Conservation (phyloP, 2,329 filamentous ascomycete genomes). For the Lasiodiplodia sp. region DNA sequence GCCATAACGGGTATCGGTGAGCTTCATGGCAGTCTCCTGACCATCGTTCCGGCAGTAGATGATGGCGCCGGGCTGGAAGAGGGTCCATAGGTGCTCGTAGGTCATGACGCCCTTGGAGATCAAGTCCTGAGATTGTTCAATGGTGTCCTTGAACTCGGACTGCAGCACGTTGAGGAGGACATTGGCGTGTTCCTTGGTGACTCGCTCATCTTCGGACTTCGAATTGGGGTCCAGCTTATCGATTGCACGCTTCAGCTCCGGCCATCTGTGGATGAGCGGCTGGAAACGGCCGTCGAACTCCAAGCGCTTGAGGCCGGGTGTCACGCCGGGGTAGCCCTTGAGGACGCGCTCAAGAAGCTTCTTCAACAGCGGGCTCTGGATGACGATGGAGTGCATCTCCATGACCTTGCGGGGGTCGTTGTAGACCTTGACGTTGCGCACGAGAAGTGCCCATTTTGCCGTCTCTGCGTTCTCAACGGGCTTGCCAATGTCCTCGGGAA, state of each 20-base stretch:
- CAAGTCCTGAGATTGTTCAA: conserved; percentile 51
- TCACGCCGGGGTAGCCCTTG: conserved; percentile 66
- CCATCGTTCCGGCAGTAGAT: conserved; percentile 47
- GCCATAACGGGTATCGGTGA: conserved; percentile 42
- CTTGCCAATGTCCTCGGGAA: conserved; percentile 55
- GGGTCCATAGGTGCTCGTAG: conserved; percentile 54
- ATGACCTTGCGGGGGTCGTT: conserved; percentile 66
- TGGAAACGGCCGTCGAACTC: conserved; percentile 68
- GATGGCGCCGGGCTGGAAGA: conserved; percentile 49
- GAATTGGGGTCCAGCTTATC: conserved; percentile 21
- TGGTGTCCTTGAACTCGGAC: conserved; percentile 51
- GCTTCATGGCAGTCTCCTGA: conserved; percentile 43
- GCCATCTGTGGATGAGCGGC: conserved; percentile 72
- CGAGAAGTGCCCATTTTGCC: conserved; percentile 64
- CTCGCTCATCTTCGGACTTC: conserved; percentile 39
- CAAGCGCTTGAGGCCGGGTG: conserved; percentile 65
- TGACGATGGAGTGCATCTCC: conserved; percentile 66
- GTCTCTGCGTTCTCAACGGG: conserved; percentile 67
- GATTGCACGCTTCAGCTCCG: conserved; percentile 37
- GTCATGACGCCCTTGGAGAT: conserved; percentile 50
- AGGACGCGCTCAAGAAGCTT: conserved; percentile 63
- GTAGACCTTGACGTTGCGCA: conserved; percentile 56
- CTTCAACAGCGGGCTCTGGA: conserved; percentile 70
- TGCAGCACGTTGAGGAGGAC: conserved; percentile 49
- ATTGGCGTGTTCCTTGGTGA: conserved; percentile 48